These are phyloP conservation scores for Fusarium pseudograminearum DNA, from an alignment of 2,329 filamentous ascomycete species.

Conservation along the genomic window DNA sequence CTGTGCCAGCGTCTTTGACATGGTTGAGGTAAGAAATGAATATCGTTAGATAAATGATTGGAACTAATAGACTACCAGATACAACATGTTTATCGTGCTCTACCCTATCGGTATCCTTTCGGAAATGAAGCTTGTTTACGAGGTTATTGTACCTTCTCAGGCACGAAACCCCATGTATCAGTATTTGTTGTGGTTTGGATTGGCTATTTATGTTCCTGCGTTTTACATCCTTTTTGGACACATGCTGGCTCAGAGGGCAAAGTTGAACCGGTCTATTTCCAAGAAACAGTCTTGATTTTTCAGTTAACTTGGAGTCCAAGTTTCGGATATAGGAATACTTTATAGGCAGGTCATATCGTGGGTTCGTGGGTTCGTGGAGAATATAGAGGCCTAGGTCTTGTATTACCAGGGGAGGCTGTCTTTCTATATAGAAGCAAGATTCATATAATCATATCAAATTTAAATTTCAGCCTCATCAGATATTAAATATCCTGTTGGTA, in stretches of 20 bases:
- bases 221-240: slow-evolving; percentile 38
- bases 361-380: background rate
- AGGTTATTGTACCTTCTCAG: slow-evolving; percentile 35
- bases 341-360: background rate
- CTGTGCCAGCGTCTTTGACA: slow-evolving; percentile 14
- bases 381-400: background rate
- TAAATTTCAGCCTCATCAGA: background rate
- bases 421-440: background rate
- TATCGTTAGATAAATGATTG: rapidly evolving
- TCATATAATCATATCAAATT: background rate
- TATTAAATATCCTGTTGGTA: rapidly evolving
- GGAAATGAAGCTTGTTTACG: slow-evolving; percentile 35
- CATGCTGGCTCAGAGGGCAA: slow-evolving; percentile 40
- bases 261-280: background rate
- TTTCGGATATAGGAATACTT: background rate
- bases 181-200: slow-evolving; percentile 37
- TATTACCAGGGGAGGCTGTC: background rate
- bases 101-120: slow-evolving; percentile 40
- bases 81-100: slow-evolving; percentile 38
- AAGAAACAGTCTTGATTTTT: slow-evolving; percentile 5
- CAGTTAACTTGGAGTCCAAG: rapidly evolving
- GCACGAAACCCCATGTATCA: slow-evolving; percentile 32
- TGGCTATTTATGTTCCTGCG: slow-evolving; percentile 27
- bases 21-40: slow-evolving; percentile 35
- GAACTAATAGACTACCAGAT: slow-evolving; percentile 4